Evolutionary conservation across 345 rosid genomes (phyloP), one percentile per base, ranked within the genome.

Genomic region (Barbarea vulgaris): DNA sequence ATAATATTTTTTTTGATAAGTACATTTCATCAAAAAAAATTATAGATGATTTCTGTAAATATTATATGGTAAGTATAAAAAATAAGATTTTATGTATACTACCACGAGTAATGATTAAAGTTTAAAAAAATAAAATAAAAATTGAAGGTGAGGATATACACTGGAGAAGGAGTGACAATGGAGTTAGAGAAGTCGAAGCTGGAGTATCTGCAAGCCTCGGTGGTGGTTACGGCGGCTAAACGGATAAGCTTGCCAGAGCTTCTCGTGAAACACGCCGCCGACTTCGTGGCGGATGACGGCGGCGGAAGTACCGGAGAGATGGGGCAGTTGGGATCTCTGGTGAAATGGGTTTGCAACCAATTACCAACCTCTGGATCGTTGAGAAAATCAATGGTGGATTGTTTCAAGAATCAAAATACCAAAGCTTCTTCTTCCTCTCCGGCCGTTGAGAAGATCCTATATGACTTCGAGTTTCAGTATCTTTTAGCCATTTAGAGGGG

Each of bases 331-430:
- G 95, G 84, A 72, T 73, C 90, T 13, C 74, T 88, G 15, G 92
- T 81, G 37, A 90, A 90, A 80, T 94, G 98, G 98, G 86, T 94
- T 42, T 90, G 98, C 77, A 91, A 86, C 69, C 97, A 94, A 66
- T 73, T 94, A 60, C 95, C 96, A 5, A 87, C 95, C 12, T 91
- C 97, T 31, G 95, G 93, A 42, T 81, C 95, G 2, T 55, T 94
- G 18, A 88, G 97, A 79, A 94, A 91, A 76, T 91, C 97, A 60
- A 86, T 91, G 79, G 96, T 88, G 79, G 97, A 94, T 44, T 94
- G 92, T 84, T 90, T 88, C 79, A 84, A 90, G 75, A 78, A 67
- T 78, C 71, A 73, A 73, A 82, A 78, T 22, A 80, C 86, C 73
- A 84, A 87, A 71, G 34, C 86, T 42, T 72, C 74, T 5, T 77